These are phyloP conservation scores for Aspergillus spinulosporus DNA, from an alignment of 2,329 filamentous ascomycete species.

Conservation along the genomic window DNA sequence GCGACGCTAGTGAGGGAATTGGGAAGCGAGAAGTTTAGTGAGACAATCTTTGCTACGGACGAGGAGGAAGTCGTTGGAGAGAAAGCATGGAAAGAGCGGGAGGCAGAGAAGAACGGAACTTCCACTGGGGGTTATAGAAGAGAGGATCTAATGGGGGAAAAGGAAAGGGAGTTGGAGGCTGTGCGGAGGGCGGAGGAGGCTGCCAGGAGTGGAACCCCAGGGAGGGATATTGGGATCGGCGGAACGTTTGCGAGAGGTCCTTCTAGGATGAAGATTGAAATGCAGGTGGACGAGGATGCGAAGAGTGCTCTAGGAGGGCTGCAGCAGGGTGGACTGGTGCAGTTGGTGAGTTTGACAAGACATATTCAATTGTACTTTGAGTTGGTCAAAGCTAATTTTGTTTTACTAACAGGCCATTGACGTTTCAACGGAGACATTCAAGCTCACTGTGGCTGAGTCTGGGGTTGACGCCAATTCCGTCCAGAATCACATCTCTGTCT, in stretches of 20 bases:
- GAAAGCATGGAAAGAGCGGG: slow-evolving; percentile 56
- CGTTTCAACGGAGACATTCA: slow-evolving; percentile 55
- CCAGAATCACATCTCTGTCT: slow-evolving; percentile 49
- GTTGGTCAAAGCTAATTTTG: slow-evolving; percentile 24
- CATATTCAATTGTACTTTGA: not conserved
- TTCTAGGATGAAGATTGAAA: slow-evolving; percentile 49
- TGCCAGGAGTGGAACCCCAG: slow-evolving; percentile 55
- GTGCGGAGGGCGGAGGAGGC: slow-evolving; percentile 61
- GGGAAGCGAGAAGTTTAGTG: slow-evolving; percentile 61
- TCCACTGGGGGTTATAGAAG: slow-evolving; percentile 29
- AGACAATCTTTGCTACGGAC: slow-evolving; percentile 61
- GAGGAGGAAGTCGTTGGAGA: slow-evolving; percentile 57
- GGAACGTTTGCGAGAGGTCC: slow-evolving; percentile 35
- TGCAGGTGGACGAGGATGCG: slow-evolving; percentile 56
- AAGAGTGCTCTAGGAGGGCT: slow-evolving; percentile 50
- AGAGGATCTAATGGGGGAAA: slow-evolving; percentile 60
- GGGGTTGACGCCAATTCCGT: slow-evolving; percentile 49
- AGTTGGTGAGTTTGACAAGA: slow-evolving; percentile 46
- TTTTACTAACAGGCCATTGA: slow-evolving; percentile 36
- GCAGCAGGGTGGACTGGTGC: slow-evolving; percentile 46
- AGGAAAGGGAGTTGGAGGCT: slow-evolving; percentile 59
- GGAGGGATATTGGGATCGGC: slow-evolving; percentile 50
- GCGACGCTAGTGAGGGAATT: slow-evolving; percentile 61
- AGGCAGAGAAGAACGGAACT: slow-evolving; percentile 44
- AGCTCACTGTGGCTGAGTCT: slow-evolving; percentile 49